Evolutionary conservation across 164 flowering plant genomes (phyloP).

Genomic region (Macadamia integrifolia): DNA sequence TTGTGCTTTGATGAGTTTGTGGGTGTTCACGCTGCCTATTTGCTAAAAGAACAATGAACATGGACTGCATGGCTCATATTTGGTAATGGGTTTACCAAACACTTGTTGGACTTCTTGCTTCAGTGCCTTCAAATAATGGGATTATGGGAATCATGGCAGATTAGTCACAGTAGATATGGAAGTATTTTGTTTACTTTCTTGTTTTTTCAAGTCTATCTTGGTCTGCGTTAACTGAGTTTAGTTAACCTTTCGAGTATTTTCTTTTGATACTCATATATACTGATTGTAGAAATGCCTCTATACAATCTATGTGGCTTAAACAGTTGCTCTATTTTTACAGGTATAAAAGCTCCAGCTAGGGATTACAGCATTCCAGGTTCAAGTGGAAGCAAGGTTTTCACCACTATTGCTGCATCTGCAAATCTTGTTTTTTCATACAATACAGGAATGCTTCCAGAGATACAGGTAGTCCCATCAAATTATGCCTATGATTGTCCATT

Average conservation of each 20-base stretch:
- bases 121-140: too few species aligned
- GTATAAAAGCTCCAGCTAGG: constrained; percentile 50
- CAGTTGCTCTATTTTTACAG: constrained; percentile 24
- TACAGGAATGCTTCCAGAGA: constrained; percentile 99
- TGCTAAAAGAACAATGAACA: too few species aligned
- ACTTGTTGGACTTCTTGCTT: too few species aligned
- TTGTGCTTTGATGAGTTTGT: too few species aligned
- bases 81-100: too few species aligned
- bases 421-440: constrained; percentile 89
- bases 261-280: background rate
- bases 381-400: constrained; percentile 44
- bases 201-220: too few species aligned
- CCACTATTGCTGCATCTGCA: constrained; percentile 71
- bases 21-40: too few species aligned
- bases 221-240: background rate
- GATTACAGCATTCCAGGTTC: constrained; percentile 75
- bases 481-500: background rate
- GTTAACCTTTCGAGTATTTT: background rate
- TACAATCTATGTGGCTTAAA: background rate
- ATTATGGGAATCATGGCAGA: too few species aligned
- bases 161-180: too few species aligned
- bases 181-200: too few species aligned
- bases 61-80: too few species aligned
- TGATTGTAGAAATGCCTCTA: background rate
- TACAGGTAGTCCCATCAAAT: constrained; percentile 55